Evolutionary conservation across 495 filamentous ascomycete species (phyloP).

Genomic region (Rusavskia elegans): DNA sequence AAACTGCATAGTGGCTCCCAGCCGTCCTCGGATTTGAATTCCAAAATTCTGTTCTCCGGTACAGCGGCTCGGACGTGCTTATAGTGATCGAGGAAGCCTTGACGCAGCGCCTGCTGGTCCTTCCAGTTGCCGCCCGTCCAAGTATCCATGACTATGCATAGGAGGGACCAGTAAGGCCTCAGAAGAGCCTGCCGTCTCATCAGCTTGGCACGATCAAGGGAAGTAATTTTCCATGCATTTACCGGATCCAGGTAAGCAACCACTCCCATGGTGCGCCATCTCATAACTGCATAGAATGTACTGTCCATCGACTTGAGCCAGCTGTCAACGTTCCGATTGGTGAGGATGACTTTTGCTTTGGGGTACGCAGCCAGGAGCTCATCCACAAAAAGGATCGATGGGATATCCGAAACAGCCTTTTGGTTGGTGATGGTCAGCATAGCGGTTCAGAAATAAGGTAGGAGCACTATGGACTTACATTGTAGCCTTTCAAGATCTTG

Average conservation of each 20-base stretch:
- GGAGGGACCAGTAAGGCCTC: no score
- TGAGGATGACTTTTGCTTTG: conserved; percentile 38
- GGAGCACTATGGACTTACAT: no score
- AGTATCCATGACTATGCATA: neutral
- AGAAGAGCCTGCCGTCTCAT: neutral
- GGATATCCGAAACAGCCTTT: conserved; percentile 20
- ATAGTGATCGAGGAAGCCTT: conserved; percentile 12
- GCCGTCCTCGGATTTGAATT: conserved; percentile 16
- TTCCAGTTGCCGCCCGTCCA: neutral
- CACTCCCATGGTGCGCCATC: no score
- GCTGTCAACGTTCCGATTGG: conserved; percentile 22
- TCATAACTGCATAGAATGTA: no score
- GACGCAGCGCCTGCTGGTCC: neutral
- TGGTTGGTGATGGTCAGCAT: no score
- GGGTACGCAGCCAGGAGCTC: conserved; percentile 40
- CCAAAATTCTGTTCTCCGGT: conserved; percentile 16
- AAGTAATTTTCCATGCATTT: no score
- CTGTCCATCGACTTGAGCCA: neutral
- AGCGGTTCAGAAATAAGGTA: no score
- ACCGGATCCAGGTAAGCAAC: no score
- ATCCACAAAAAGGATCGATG: conserved; percentile 30
- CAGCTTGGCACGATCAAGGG: neutral
- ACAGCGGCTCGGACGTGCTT: conserved; percentile 16
- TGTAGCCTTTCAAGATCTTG: no score
- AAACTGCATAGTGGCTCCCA: conserved; percentile 18